These are phyloP conservation scores for Ceratorhiza oryzae-sativae DNA, from an alignment of 1,284 basidiomycete genomes.

Conservation along the genomic window DNA sequence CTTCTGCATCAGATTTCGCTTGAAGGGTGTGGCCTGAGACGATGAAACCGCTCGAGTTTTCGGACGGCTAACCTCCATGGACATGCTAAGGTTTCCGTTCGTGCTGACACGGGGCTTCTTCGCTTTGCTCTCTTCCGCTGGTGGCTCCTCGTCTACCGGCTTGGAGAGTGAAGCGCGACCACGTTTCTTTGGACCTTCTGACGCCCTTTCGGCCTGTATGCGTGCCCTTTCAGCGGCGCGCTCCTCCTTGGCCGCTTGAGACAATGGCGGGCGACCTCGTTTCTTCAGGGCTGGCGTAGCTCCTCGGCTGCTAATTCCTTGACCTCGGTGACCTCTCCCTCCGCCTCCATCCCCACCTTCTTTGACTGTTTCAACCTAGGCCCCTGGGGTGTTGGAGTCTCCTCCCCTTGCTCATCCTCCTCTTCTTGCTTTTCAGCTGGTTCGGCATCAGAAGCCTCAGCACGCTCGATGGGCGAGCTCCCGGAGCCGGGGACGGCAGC, in stretches of 20 bases:
- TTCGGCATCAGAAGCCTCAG: slow-evolving; percentile 53
- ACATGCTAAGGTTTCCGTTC: neutral
- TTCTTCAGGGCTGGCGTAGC: slow-evolving; percentile 43
- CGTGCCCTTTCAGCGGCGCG: slow-evolving; percentile 18
- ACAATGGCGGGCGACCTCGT: slow-evolving; percentile 39
- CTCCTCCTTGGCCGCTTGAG: slow-evolving; percentile 22
- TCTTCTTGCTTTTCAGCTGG: neutral
- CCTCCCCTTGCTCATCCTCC: slow-evolving; percentile 48
- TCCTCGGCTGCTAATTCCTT: neutral
- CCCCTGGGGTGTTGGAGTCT: neutral
- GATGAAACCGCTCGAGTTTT: neutral
- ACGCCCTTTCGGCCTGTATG: slow-evolving; percentile 27
- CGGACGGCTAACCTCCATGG: neutral
- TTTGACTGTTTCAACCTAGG: neutral
- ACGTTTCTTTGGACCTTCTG: slow-evolving; percentile 5
- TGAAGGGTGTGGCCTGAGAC: slow-evolving; percentile 1
- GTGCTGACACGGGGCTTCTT: neutral
- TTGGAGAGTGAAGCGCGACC: slow-evolving; percentile 12
- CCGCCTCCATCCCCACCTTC: neutral
- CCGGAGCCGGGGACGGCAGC: neutral
- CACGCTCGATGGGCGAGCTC: slow-evolving; percentile 47
- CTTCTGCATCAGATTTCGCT: neutral
- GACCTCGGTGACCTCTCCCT: neutral
- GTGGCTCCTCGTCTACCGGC: neutral
- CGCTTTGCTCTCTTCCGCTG: neutral